Conservation (phyloP, 345 rosid genomes). For the Gossypium anomalum region DNA sequence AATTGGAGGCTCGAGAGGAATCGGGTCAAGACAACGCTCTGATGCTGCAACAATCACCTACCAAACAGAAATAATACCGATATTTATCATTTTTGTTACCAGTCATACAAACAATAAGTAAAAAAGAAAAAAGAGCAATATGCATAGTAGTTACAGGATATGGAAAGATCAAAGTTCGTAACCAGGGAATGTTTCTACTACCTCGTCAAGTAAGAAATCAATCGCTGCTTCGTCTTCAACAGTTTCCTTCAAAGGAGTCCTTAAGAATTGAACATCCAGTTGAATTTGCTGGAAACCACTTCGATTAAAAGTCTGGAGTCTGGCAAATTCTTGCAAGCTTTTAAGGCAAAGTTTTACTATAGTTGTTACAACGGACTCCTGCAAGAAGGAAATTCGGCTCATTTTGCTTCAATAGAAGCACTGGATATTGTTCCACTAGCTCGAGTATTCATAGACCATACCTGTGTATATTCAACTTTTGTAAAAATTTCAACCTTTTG, state of each 20-base stretch:
- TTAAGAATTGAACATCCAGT: slow-evolving; percentile 85
- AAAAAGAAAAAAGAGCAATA: background rate
- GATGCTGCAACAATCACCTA: slow-evolving; percentile 96
- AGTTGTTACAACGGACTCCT: slow-evolving; percentile 82
- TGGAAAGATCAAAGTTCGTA: background rate
- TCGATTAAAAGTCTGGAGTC: slow-evolving; percentile 87
- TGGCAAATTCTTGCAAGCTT: slow-evolving; percentile 90
- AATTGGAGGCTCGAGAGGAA: slow-evolving; percentile 90
- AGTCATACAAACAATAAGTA: background rate
- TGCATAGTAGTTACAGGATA: background rate
- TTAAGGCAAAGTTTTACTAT: slow-evolving; percentile 76
- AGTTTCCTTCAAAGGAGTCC: slow-evolving; percentile 63
- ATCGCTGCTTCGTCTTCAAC: slow-evolving; percentile 85
- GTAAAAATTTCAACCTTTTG: slow-evolving; percentile 97
- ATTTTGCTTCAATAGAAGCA: slow-evolving; percentile 15
- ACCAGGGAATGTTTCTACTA: slow-evolving; percentile 20
- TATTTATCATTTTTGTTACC: slow-evolving; percentile 1
- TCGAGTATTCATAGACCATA: slow-evolving; percentile 19
- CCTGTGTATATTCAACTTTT: slow-evolving; percentile 93
- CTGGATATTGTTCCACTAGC: slow-evolving; percentile 7
- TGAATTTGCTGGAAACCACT: slow-evolving; percentile 99
- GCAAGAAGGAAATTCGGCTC: slow-evolving; percentile 24
- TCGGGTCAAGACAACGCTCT: slow-evolving; percentile 89
- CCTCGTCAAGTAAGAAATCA: slow-evolving; percentile 97
- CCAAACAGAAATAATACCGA: slow-evolving; percentile 9